Evolutionary conservation across 306 rosid species (phyloP), one percentile per base, ranked within the genome.

Genomic region (Trifolium subterraneum): DNA sequence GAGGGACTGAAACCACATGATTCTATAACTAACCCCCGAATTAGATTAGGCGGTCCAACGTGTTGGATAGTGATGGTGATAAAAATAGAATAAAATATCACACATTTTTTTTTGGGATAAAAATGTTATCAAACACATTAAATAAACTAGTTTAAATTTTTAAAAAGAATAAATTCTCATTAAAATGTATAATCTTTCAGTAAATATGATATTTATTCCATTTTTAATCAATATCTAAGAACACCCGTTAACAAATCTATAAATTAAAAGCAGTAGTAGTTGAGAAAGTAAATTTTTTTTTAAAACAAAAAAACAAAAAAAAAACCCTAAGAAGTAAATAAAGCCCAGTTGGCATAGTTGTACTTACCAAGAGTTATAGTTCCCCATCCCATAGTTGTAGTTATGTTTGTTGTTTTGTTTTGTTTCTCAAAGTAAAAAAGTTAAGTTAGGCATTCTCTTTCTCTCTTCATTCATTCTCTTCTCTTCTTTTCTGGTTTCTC

Each of bases 381-480:
- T 29, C 33, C 33, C 33, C 33, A 22, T 1, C 25, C 25, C 25
- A 22, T 54, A 54, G 31, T 54, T 54, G 31, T 54, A 54, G 64
- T 59, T 27, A 14, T 22, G n/a, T n/a, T n/a, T 22, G 25, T 22
- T 27, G 19, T 59, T 59, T 59, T n/a, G 7, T 22, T 22, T 22
- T 2, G 1, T 2, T 1, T 22, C 25, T 22, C 25, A 22, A 23
- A 59, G 19, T 29, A 13, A 27, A 13, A n/a, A 50, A 51, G 58
- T 18, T 11, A 56, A 60, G 66, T 60, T 60, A 60, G 41, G 66
- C 66, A 51, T 41, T 27, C 47, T 50, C 15, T 29, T 25, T 48
- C 50, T 15, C 29, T 69, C 11, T 48, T 10, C 9, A 2, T 10
- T 35, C 35, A 6, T 33, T 15, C 8, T 4, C 11, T 8, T 4